A percentile compares a stretch with the other conserved stretches of the same genome.
phyloP scores from a whole-genome alignment of 768 basidiomycete genomes.

The Podaxis sp. region DNA sequence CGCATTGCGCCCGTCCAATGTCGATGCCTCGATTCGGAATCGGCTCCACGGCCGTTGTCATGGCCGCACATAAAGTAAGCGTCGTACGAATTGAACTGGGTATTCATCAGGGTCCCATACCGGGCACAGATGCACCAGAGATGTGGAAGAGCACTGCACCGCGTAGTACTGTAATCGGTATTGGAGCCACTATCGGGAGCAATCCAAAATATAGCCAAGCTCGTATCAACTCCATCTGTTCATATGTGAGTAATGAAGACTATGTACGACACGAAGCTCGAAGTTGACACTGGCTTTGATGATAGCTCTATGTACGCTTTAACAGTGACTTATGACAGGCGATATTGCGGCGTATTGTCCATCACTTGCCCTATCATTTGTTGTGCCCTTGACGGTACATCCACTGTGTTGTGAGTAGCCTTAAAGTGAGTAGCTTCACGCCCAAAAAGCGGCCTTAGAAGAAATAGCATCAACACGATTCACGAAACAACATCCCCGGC shows the following conservation, averaged over 20 bases:
- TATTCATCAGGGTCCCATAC: background rate
- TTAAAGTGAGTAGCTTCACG: constrained; percentile 29
- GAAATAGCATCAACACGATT: background rate
- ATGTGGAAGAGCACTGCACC: background rate
- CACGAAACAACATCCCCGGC: background rate
- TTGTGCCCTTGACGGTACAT: constrained; percentile 25
- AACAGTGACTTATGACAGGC: constrained; percentile 24
- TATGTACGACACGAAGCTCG: constrained; percentile 26
- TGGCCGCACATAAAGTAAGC: background rate
- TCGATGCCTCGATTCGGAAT: constrained; percentile 6
- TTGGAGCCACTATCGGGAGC: background rate
- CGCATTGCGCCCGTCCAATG: constrained; percentile 10
- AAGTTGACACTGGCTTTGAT: constrained; percentile 26
- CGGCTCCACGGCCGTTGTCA: constrained; percentile 8
- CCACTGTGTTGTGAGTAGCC: constrained; percentile 20
- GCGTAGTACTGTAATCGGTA: background rate
- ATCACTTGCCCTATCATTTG: constrained; percentile 25
- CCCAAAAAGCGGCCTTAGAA: constrained; percentile 24
- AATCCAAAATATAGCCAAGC: background rate
- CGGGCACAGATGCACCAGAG: background rate
- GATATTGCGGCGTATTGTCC: constrained; percentile 17
- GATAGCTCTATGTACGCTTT: constrained; percentile 23
- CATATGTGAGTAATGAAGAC: background rate
- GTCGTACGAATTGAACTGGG: constrained; percentile 9
- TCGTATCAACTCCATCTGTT: background rate